Conservation (phyloP, 2,329 filamentous ascomycete species). For the Sarocladium oryzae region DNA sequence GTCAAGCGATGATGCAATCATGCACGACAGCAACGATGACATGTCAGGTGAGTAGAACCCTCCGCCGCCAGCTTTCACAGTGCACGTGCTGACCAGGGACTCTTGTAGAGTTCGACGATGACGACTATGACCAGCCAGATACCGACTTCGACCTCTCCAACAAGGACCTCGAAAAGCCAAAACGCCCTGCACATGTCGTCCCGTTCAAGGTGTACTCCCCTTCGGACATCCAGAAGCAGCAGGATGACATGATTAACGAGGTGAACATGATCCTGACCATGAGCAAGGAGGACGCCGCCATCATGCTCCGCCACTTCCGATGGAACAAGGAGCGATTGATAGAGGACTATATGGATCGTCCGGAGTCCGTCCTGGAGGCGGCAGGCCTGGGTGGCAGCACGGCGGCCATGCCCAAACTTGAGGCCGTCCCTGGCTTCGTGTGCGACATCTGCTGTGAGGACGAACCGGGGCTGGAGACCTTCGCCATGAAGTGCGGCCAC, state of each 20-base stretch:
- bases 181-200: slow-evolving; percentile 72
- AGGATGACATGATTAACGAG: slow-evolving; percentile 80
- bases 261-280: slow-evolving; percentile 89
- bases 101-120: slow-evolving; percentile 45
- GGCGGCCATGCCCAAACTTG: slow-evolving; percentile 58
- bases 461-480: slow-evolving; percentile 66
- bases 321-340: slow-evolving; percentile 97
- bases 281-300: slow-evolving; percentile 81
- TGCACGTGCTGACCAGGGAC: neutral
- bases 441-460: slow-evolving; percentile 98
- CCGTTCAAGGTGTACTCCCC: slow-evolving; percentile 78
- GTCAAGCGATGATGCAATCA: slow-evolving; percentile 67
- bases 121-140: slow-evolving; percentile 51
- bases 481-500: slow-evolving; percentile 92
- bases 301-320: slow-evolving; percentile 78
- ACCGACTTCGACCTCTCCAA: slow-evolving; percentile 43
- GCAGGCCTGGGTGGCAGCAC: slow-evolving; percentile 70
- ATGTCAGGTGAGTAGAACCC: slow-evolving; percentile 32
- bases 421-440: slow-evolving; percentile 67
- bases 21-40: slow-evolving; percentile 71
- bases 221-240: slow-evolving; percentile 73
- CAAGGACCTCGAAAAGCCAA: slow-evolving; percentile 63
- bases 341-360: slow-evolving; percentile 91
- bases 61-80: slow-evolving; percentile 13
- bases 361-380: slow-evolving; percentile 71